phyloP scores from a whole-genome alignment of 805 yeast genomes.

The Cyberlindnera bimundalis region DNA sequence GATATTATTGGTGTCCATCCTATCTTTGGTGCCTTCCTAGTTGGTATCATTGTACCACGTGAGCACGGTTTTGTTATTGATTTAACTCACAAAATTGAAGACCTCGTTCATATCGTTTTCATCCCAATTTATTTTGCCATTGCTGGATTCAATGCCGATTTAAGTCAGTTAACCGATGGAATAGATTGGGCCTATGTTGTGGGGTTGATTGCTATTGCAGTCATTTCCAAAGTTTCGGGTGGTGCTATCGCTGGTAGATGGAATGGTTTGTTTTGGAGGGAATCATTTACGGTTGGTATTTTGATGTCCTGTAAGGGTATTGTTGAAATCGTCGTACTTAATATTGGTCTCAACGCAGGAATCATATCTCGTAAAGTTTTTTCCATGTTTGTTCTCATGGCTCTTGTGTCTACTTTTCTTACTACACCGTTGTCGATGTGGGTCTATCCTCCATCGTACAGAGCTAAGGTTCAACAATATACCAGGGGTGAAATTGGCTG shows the following conservation, averaged over 20 bases:
- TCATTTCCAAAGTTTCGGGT: constrained; percentile 63
- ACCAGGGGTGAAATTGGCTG: constrained; percentile 29
- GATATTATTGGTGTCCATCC: constrained; percentile 86
- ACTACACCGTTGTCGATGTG: constrained; percentile 71
- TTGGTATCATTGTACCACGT: constrained; percentile 73
- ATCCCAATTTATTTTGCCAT: constrained; percentile 79
- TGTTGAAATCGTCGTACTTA: constrained; percentile 77
- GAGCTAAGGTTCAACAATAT: constrained; percentile 43
- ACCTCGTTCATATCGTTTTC: constrained; percentile 64
- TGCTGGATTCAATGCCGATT: constrained; percentile 69
- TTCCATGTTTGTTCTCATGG: constrained; percentile 84
- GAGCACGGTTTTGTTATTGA: constrained; percentile 69
- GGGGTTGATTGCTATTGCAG: constrained; percentile 64
- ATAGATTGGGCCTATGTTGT: constrained; percentile 76
- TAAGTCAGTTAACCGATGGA: constrained; percentile 61
- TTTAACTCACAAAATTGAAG: constrained; percentile 73
- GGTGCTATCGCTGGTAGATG: constrained; percentile 63
- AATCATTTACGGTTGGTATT: constrained; percentile 71
- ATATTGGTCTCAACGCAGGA: constrained; percentile 67
- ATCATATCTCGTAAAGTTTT: constrained; percentile 63
- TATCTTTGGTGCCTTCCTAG: constrained; percentile 79
- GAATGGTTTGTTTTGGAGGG: constrained; percentile 67
- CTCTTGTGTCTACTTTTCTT: constrained; percentile 70
- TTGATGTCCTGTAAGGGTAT: constrained; percentile 89
- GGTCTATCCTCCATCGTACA: constrained; percentile 58